A percentile compares a stretch with the other conserved stretches of the same genome.
Conservation (phyloP, 352 stramenopile species). For the Blastocystis sp. region DNA sequence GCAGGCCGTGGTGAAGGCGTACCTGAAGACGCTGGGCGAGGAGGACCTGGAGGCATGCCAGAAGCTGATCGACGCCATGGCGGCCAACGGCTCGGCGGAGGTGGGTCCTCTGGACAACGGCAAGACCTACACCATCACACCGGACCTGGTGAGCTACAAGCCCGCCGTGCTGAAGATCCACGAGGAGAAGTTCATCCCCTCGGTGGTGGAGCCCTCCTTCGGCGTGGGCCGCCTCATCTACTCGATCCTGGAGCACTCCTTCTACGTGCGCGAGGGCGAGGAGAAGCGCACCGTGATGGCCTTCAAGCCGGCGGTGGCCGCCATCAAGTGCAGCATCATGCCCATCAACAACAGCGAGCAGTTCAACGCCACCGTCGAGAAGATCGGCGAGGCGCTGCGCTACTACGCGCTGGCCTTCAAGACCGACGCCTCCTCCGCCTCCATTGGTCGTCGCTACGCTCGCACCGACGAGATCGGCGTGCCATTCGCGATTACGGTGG, state of each 20-base stretch:
- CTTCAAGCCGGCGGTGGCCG: constrained; percentile 91
- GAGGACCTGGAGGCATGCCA: constrained; percentile 11
- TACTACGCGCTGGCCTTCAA: constrained; percentile 81
- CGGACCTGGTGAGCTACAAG: constrained; percentile 89
- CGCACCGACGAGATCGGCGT: constrained; percentile 94
- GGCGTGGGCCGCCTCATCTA: constrained; percentile 95
- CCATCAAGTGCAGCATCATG: constrained; percentile 95
- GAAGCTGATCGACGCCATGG: constrained; percentile 30
- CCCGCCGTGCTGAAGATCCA: constrained; percentile 90
- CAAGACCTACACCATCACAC: constrained; percentile 78
- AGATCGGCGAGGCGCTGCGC: constrained; percentile 79
- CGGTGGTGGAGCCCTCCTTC: constrained; percentile 98
- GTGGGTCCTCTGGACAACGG: constrained; percentile 46
- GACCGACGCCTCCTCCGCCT: constrained; percentile 88
- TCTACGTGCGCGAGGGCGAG: constrained; percentile 86
- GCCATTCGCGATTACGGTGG: constrained; percentile 94
- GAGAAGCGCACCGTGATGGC: constrained; percentile 94
- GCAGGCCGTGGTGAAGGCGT: constrained; percentile 77
- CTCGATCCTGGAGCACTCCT: constrained; percentile 96
- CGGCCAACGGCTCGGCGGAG: neutral
- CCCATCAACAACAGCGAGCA: constrained; percentile 83
- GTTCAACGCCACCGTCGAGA: constrained; percentile 80
- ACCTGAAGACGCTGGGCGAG: constrained; percentile 74
- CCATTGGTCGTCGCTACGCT: constrained; percentile 90
- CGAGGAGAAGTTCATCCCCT: constrained; percentile 92